Conservation (phyloP, 2,329 filamentous ascomycete species). For the Aspergillus floridensis region DNA sequence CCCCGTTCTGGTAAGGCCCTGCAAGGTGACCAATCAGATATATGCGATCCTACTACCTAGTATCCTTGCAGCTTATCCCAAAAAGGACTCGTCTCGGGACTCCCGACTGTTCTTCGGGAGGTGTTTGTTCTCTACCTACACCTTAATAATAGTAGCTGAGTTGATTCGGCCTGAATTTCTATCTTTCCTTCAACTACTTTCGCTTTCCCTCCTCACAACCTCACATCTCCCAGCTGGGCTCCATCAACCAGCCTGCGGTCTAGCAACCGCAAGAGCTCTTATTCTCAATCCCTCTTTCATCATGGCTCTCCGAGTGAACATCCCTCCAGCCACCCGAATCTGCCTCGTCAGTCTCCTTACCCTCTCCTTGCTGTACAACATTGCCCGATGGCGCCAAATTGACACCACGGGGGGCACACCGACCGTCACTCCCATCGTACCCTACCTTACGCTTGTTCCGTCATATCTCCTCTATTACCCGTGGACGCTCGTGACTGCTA, state of each 20-base stretch:
- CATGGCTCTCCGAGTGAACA: conserved; percentile 81
- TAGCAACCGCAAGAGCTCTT: conserved; percentile 21
- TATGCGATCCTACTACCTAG: conserved; percentile 1
- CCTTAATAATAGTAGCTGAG: too few species aligned
- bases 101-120: too few species aligned
- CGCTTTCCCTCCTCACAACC: conserved; percentile 3
- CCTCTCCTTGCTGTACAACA: conserved; percentile 76
- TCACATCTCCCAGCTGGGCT: conserved; percentile 7
- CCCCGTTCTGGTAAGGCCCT: neutral
- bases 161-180: conserved; percentile 6
- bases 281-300: conserved; percentile 32
- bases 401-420: conserved; percentile 56
- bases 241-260: conserved; percentile 21
- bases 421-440: conserved; percentile 61
- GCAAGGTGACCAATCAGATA: conserved; percentile 13
- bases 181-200: neutral
- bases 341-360: conserved; percentile 71
- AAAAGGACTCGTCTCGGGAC: neutral
- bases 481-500: conserved; percentile 85
- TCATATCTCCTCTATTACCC: conserved; percentile 81
- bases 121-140: too few species aligned
- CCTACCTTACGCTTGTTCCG: conserved; percentile 85
- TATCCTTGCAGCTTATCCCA: conserved; percentile 4
- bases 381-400: conserved; percentile 60
- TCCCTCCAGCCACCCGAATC: conserved; percentile 84